Percentiles rank a stretch among this genome's conserved stretches.
Evolutionary conservation across 345 rosid species (phyloP).

Genomic region (Aquilaria yunnanensis): DNA sequence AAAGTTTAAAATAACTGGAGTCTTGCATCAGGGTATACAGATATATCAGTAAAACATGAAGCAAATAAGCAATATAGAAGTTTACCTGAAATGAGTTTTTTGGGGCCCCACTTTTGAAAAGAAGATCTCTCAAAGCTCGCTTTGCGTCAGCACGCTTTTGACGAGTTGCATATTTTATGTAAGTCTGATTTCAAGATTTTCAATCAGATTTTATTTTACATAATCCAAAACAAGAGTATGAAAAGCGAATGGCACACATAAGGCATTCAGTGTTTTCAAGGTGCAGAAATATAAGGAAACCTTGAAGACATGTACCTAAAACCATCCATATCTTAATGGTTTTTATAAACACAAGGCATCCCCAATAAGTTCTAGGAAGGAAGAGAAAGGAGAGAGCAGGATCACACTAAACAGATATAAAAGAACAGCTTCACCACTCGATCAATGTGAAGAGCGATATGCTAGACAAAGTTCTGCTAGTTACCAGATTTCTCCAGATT

Average conservation of each 20-base stretch:
- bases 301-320: too few relatives aligned
- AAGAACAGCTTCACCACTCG: neutral
- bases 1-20: too few relatives aligned
- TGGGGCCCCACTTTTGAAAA: constrained; percentile 24
- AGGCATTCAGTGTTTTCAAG: too few relatives aligned
- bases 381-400: neutral
- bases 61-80: constrained; percentile 1
- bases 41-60: neutral
- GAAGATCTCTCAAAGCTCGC: constrained; percentile 43
- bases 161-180: constrained; percentile 35
- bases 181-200: constrained; percentile 26
- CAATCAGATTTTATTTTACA: constrained; percentile 8
- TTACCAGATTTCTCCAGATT: too few relatives aligned
- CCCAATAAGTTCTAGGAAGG: neutral
- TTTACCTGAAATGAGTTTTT: constrained; percentile 35
- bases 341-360: too few relatives aligned
- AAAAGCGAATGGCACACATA: neutral
- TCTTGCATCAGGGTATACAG: too few relatives aligned
- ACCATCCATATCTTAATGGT: too few relatives aligned
- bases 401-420: neutral
- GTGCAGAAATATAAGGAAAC: too few relatives aligned
- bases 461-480: too few relatives aligned
- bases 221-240: neutral
- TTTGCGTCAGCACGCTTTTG: constrained; percentile 54
- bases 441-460: neutral